phyloP scores from a whole-genome alignment of 2,329 filamentous ascomycete genomes.

The Alternaria gaisen region DNA sequence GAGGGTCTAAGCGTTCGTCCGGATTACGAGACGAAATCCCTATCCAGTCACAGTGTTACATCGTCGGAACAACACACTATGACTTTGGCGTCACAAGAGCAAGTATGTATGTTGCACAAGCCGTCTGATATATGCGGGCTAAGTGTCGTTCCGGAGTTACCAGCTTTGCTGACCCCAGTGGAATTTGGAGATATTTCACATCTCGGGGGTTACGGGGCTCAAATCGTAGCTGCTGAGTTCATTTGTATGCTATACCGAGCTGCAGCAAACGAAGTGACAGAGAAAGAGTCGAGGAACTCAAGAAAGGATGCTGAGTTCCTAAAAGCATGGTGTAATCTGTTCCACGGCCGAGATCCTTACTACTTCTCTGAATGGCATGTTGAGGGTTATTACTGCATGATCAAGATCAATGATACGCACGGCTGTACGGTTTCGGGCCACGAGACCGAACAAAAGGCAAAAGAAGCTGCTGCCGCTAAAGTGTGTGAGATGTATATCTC shows the following conservation, averaged over 20 bases:
- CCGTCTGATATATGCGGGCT: neutral
- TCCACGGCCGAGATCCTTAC: neutral
- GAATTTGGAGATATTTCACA: neutral
- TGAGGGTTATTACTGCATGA: constrained; percentile 1
- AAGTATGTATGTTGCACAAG: neutral
- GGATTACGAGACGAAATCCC: neutral
- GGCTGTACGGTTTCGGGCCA: neutral
- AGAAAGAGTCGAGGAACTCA: neutral
- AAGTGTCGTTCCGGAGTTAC: neutral
- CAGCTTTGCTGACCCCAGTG: neutral
- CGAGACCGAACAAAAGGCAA: neutral
- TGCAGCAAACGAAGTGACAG: neutral
- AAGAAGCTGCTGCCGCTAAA: constrained; percentile 1
- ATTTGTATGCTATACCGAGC: neutral
- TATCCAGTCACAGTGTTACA: neutral
- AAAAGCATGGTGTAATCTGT: neutral
- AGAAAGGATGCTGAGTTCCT: neutral
- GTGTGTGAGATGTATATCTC: neutral
- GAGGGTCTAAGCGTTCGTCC: neutral
- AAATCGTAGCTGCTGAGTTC: neutral
- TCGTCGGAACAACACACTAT: neutral
- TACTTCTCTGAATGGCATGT: neutral
- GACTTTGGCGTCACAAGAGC: neutral
- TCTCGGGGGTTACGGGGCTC: neutral
- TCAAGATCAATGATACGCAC: neutral